Evolutionary conservation across 768 basidiomycete genomes (phyloP), one percentile per base, ranked within the genome.

Genomic region (Harrya chromipes): DNA sequence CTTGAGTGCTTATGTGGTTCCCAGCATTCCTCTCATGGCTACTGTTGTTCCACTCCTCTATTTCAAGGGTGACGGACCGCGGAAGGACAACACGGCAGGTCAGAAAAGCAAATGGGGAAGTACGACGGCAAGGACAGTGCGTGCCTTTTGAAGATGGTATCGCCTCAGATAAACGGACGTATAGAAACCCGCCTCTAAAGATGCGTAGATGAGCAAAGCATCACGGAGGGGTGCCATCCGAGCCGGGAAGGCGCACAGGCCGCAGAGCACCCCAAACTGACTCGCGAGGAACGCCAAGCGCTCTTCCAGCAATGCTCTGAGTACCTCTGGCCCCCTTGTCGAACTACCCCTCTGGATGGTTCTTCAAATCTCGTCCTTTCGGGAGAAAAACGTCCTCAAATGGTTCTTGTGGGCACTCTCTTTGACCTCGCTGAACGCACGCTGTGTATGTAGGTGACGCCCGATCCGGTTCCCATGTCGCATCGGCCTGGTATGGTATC

Each of bases 341-440:
- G 14, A 62, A 70, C 24, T 67, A 71, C 35, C 69, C 73, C 1
- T 70, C 70, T 3, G 79, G 77, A 23, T 87, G 84, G 82, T 85
- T 85, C 62, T 61, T 73, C 7, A 68, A 67, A 5, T 41, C 65
- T 2, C 47, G 10, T 55, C 40, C 9, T 58, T 79, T 44, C 72
- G 68, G 43, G 73, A 73, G 17, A 72, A 76, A 16, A 83, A 85
- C 51, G 64, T 78, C 35, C 40, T 70, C 6, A 80, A 83, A 40
- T 86, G 83, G 84, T 61, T 85, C n/a, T 69, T 81, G 6, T 86
- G 83, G 83, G 78, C 81, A 0, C 52, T 85, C 20, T 85, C 84
- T 59, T 75, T 75, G 1, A 63, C 70, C 4, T 65, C 73, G 6
- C 59, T 65, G 24, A 59, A 67, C 5, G 58, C 67, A 10, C 75